Conservation (phyloP, 2,329 filamentous ascomycete species). For the Tolypocladium amazonense region DNA sequence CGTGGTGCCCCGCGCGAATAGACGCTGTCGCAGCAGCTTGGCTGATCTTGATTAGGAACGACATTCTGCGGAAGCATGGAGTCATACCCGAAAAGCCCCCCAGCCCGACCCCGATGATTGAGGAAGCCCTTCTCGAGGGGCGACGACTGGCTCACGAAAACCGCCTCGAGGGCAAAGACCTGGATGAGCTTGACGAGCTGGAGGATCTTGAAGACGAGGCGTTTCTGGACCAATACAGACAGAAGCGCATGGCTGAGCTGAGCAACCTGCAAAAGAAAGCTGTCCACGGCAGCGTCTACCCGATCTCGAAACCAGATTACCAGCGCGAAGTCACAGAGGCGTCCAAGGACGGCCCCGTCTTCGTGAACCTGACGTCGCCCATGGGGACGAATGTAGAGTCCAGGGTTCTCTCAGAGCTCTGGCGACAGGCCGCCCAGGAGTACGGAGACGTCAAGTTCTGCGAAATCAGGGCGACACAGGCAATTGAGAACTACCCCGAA, state of each 20-base stretch:
- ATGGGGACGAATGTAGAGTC: conserved; percentile 77
- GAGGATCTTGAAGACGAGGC: conserved; percentile 93
- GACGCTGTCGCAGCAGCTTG: conserved; percentile 1
- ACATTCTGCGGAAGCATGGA: conserved; percentile 93
- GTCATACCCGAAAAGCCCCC: conserved; percentile 97
- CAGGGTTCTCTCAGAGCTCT: conserved; percentile 71
- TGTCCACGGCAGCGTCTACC: conserved; percentile 83
- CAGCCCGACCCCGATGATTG: conserved; percentile 89
- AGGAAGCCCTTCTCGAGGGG: conserved; percentile 84
- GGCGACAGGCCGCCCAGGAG: conserved; percentile 71
- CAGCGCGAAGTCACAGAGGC: conserved; percentile 84
- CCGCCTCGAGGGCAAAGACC: conserved; percentile 81
- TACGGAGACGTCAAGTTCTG: conserved; percentile 97
- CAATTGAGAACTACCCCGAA: conserved; percentile 94
- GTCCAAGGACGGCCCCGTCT: conserved; percentile 55
- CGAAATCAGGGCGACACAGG: conserved; percentile 83
- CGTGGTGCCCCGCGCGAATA: conserved; percentile 12
- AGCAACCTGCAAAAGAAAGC: conserved; percentile 64
- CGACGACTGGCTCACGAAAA: conserved; percentile 81
- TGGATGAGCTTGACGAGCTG: conserved; percentile 86
- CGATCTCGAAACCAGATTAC: conserved; percentile 90
- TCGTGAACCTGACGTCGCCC: conserved; percentile 76
- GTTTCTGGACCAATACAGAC: conserved; percentile 78
- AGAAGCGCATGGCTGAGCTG: conserved; percentile 80
- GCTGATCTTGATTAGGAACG: conserved; percentile 59